A percentile compares a stretch with the other conserved stretches of the same genome.
phyloP scores from a whole-genome alignment of 768 basidiomycete genomes.

The Antrodiella citrinella region DNA sequence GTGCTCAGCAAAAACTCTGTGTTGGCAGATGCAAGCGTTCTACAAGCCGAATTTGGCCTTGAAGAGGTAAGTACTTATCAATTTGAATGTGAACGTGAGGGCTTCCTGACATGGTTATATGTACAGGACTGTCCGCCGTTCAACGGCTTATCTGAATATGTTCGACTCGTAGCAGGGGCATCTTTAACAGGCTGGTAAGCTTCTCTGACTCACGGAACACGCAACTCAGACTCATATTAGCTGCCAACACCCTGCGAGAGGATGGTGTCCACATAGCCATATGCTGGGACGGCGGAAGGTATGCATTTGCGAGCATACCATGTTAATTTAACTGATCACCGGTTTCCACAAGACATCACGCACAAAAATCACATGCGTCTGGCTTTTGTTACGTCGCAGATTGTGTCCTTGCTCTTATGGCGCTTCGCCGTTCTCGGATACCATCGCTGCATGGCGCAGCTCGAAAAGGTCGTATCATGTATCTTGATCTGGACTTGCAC shows the following conservation, averaged over 20 bases:
- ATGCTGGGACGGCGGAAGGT: constrained; percentile 91
- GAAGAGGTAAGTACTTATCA: constrained; percentile 39
- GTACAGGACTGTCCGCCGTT: constrained; percentile 81
- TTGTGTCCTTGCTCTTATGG: constrained; percentile 72
- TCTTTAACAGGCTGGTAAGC: constrained; percentile 42
- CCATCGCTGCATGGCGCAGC: background rate
- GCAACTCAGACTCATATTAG: constrained; percentile 27
- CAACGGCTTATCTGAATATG: constrained; percentile 57
- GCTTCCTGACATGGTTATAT: background rate
- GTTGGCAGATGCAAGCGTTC: background rate
- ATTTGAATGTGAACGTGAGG: background rate
- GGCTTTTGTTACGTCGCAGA: constrained; percentile 97
- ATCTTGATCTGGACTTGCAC: constrained; percentile 89
- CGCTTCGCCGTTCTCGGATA: constrained; percentile 39
- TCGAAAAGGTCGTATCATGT: constrained; percentile 63
- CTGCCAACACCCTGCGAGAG: constrained; percentile 49
- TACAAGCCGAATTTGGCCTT: constrained; percentile 42
- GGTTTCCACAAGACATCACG: constrained; percentile 61
- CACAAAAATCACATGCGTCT: constrained; percentile 65
- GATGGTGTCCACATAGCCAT: constrained; percentile 54
- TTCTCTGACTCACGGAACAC: background rate
- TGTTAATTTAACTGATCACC: background rate
- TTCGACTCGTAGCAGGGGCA: constrained; percentile 65
- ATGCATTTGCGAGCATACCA: constrained; percentile 5
- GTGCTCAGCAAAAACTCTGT: constrained; percentile 32